Evolutionary conservation across 2,329 filamentous ascomycete species (phyloP).

Genomic region (Cordyceps pruinosa): DNA sequence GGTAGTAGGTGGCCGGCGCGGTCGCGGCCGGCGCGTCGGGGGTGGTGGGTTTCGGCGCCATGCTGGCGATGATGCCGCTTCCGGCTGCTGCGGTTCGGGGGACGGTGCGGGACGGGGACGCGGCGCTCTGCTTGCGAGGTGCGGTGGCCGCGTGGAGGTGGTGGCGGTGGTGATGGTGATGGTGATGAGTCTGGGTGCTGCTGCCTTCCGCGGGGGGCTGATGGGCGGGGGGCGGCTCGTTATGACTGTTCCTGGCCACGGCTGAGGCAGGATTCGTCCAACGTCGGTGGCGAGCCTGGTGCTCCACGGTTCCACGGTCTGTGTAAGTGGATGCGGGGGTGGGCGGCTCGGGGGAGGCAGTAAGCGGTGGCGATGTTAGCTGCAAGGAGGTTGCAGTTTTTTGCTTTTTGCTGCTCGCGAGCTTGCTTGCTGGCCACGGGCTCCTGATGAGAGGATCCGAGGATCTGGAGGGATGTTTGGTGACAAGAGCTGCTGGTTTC

Average conservation of each 20-base stretch:
- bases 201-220: neutral
- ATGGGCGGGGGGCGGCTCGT: neutral
- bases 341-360: neutral
- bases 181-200: neutral
- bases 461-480: no score
- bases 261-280: neutral
- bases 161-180: neutral
- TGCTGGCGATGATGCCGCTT: neutral
- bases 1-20: conserved; percentile 17
- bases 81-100: neutral
- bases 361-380: conserved; percentile 2
- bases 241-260: neutral
- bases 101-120: neutral
- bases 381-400: neutral
- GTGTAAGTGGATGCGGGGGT: conserved; percentile 10
- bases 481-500: neutral
- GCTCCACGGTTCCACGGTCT: conserved; percentile 1
- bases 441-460: neutral
- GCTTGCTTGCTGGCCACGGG: neutral
- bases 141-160: neutral
- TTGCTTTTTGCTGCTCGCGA: neutral
- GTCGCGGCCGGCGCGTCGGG: neutral
- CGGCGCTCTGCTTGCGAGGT: neutral
- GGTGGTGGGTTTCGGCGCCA: conserved; percentile 5
- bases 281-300: conserved; percentile 7